Percentiles rank a stretch among this genome's conserved stretches.
phyloP scores from a whole-genome alignment of 2,329 filamentous ascomycete genomes.

The Fusarium haematococcum region DNA sequence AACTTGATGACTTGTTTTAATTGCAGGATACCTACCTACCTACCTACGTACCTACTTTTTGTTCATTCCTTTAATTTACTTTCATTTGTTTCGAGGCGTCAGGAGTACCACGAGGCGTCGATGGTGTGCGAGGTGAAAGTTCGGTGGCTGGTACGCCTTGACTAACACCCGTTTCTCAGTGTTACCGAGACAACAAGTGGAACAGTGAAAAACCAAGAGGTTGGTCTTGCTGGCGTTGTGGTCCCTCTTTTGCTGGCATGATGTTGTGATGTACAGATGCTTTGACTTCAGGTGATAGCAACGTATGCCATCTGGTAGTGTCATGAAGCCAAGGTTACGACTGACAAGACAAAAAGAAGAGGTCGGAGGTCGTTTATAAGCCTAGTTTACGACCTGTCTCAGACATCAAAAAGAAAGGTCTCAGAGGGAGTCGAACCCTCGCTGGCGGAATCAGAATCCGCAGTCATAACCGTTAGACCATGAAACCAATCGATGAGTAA shows the following conservation, averaged over 20 bases:
- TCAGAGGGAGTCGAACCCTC: neutral
- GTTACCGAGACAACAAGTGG: neutral
- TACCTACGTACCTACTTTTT: slow-evolving; percentile 6
- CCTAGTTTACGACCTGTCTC: neutral
- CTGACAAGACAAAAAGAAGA: neutral
- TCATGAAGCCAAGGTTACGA: neutral
- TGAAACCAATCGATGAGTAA: neutral
- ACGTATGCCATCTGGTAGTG: neutral
- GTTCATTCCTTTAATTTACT: slow-evolving; percentile 8
- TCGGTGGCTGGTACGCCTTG: neutral
- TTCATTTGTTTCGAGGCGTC: slow-evolving; percentile 15
- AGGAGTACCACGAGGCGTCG: neutral
- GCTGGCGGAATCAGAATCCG: slow-evolving; percentile 1
- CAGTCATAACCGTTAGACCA: slow-evolving; percentile 1
- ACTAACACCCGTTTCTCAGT: neutral
- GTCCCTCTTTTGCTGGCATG: neutral
- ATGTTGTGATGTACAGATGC: neutral
- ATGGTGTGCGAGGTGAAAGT: neutral
- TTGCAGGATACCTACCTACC: slow-evolving; percentile 12
- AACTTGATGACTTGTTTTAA: slow-evolving; percentile 44
- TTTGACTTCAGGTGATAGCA: neutral
- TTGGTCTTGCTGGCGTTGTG: neutral
- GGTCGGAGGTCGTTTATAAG: neutral
- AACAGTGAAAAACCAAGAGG: neutral
- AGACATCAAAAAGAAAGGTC: neutral